Percentiles rank a stretch among this genome's conserved stretches.
Evolutionary conservation across 2,329 filamentous ascomycete genomes (phyloP).

Genomic region (Zasmidium cellare): DNA sequence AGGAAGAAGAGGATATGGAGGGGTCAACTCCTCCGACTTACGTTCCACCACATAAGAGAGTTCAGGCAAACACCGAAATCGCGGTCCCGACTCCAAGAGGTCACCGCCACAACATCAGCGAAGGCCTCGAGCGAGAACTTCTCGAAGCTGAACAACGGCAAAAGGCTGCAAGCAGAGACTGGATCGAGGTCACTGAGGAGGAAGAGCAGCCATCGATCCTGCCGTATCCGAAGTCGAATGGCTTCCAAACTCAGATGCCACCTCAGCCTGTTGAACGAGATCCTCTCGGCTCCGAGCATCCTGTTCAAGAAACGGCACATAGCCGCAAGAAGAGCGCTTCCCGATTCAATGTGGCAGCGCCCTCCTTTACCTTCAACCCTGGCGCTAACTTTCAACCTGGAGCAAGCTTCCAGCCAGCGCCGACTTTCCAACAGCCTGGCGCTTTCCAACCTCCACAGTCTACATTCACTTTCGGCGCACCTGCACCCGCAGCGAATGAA

Average conservation of each 20-base stretch:
- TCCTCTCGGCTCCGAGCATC: constrained; percentile 20
- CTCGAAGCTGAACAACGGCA: constrained; percentile 80
- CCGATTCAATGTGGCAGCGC: constrained; percentile 83
- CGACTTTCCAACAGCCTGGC: constrained; percentile 45
- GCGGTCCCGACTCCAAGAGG: constrained; percentile 61
- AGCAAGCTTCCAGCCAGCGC: constrained; percentile 61
- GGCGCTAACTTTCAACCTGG: constrained; percentile 47
- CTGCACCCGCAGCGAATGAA: constrained; percentile 16
- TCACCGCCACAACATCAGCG: constrained; percentile 71
- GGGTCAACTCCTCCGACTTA: constrained; percentile 26
- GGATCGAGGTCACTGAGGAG: constrained; percentile 25
- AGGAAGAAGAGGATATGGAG: constrained; percentile 39
- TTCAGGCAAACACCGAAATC: constrained; percentile 47
- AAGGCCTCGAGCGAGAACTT: constrained; percentile 78
- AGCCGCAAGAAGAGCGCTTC: constrained; percentile 50
- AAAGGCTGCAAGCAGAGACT: constrained; percentile 20
- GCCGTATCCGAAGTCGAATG: constrained; percentile 4
- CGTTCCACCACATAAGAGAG: constrained; percentile 33
- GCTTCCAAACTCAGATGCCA: constrained; percentile 9
- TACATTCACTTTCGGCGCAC: constrained; percentile 23
- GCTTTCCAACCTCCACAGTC: constrained; percentile 12
- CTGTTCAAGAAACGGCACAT: constrained; percentile 72
- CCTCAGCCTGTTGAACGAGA: constrained; percentile 21
- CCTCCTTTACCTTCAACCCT: constrained; percentile 80
- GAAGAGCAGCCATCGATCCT: constrained; percentile 13